Percentiles rank a stretch among this genome's conserved stretches.
Evolutionary conservation across 345 rosid species (phyloP).

Genomic region (Citrus hindsii): DNA sequence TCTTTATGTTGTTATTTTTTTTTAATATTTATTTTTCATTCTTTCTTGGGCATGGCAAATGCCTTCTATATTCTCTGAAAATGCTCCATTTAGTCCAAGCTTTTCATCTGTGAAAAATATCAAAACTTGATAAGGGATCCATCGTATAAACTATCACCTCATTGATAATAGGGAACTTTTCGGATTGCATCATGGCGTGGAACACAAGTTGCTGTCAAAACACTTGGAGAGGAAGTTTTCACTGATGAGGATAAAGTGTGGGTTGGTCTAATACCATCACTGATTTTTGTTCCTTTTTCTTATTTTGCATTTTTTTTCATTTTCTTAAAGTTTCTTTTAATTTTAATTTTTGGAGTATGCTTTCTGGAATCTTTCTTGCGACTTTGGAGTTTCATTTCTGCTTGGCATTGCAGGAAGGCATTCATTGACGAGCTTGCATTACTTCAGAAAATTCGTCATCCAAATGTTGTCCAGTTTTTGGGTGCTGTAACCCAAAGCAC

Average conservation of each 20-base stretch:
- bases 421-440: constrained; percentile 78
- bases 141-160: not conserved
- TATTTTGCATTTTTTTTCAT: not conserved
- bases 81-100: not conserved
- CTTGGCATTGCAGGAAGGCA: constrained; percentile 52
- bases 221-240: constrained; percentile 70
- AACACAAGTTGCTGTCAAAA: constrained; percentile 76
- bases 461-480: constrained; percentile 83
- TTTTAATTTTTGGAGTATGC: not conserved
- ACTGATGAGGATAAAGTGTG: constrained; percentile 75
- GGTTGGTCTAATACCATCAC: constrained; percentile 25
- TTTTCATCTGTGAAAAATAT: not conserved
- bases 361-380: not conserved
- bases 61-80: not conserved
- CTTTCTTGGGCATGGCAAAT: not conserved
- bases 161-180: constrained; percentile 59
- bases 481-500: constrained; percentile 90
- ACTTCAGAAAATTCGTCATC: constrained; percentile 85
- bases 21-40: not conserved
- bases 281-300: not conserved
- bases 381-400: constrained; percentile 10
- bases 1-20: not conserved
- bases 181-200: constrained; percentile 84
- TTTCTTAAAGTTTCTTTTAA: not conserved
- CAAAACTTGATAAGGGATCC: not conserved